Evolutionary conservation across 768 basidiomycete species (phyloP).

Genomic region (Boletus vermiculosoides): DNA sequence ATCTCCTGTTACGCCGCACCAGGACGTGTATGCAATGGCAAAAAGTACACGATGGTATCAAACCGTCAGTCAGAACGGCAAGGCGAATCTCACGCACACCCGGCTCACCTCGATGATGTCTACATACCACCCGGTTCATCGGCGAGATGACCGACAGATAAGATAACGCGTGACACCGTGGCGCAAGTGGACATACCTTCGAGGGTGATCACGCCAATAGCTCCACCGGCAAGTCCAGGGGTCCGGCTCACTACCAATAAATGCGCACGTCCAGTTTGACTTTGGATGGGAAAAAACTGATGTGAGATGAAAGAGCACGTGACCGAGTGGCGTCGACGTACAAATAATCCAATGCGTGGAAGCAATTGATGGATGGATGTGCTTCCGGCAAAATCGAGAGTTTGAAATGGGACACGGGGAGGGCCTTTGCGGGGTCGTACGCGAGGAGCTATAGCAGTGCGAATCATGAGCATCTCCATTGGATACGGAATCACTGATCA

Average conservation of each 20-base stretch:
- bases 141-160: neutral
- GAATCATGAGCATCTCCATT: neutral
- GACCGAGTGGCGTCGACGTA: constrained; percentile 30
- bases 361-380: constrained; percentile 82
- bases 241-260: constrained; percentile 80
- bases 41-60: neutral
- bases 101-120: constrained; percentile 68
- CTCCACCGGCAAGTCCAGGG: constrained; percentile 81
- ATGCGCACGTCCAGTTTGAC: constrained; percentile 94
- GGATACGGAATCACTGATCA: neutral
- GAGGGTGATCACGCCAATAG: constrained; percentile 86
- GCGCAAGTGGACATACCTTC: constrained; percentile 50
- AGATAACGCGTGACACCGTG: neutral
- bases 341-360: constrained; percentile 95
- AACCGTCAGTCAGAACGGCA: neutral
- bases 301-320: constrained; percentile 1
- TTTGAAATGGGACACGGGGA: constrained; percentile 71
- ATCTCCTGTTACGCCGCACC: constrained; percentile 61
- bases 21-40: neutral
- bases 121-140: constrained; percentile 20
- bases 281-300: constrained; percentile 55
- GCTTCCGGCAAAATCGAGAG: constrained; percentile 91
- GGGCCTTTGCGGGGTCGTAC: constrained; percentile 81
- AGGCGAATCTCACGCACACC: constrained; percentile 3
- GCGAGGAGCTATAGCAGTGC: constrained; percentile 59